Percentiles rank a stretch among this genome's conserved stretches.
Evolutionary conservation across 1,284 basidiomycete genomes (phyloP).

Genomic region (Xanthoconium separans): DNA sequence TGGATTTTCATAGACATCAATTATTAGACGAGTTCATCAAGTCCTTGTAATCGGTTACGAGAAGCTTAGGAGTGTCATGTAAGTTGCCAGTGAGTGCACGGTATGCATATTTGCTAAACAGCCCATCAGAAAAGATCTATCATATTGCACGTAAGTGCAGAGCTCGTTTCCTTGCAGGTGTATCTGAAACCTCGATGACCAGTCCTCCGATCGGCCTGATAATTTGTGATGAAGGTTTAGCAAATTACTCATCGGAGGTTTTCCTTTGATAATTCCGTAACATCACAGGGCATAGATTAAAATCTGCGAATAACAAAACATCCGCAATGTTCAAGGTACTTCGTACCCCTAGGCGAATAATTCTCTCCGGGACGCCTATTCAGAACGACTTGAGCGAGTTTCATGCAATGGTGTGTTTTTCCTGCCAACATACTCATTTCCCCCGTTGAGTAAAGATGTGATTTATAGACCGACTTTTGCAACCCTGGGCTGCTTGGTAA

Average conservation of each 20-base stretch:
- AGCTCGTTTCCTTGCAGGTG: neutral
- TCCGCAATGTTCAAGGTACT: conserved; percentile 86
- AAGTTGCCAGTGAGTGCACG: conserved; percentile 19
- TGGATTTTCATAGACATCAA: conserved; percentile 2
- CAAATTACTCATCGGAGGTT: neutral
- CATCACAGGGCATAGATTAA: conserved; percentile 82
- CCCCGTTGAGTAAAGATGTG: neutral
- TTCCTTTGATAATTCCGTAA: neutral
- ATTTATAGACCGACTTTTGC: conserved; percentile 80
- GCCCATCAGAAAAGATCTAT: conserved; percentile 51
- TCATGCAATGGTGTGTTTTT: conserved; percentile 80
- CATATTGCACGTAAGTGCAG: conserved; percentile 58
- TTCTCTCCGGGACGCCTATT: conserved; percentile 95
- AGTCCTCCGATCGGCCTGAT: conserved; percentile 91
- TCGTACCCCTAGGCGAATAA: conserved; percentile 72
- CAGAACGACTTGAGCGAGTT: conserved; percentile 97
- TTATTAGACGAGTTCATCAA: conserved; percentile 68
- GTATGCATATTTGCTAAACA: conserved; percentile 4
- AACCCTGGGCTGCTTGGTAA: conserved; percentile 86
- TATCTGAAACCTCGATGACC: neutral
- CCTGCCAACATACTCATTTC: conserved; percentile 1
- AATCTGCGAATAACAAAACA: conserved; percentile 91
- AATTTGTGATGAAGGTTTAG: conserved; percentile 89
- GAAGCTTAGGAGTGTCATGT: conserved; percentile 81
- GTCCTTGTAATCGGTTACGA: conserved; percentile 97